Evolutionary conservation across 352 stramenopile genomes (phyloP).

Genomic region (Aphanomyces cochlioides): DNA sequence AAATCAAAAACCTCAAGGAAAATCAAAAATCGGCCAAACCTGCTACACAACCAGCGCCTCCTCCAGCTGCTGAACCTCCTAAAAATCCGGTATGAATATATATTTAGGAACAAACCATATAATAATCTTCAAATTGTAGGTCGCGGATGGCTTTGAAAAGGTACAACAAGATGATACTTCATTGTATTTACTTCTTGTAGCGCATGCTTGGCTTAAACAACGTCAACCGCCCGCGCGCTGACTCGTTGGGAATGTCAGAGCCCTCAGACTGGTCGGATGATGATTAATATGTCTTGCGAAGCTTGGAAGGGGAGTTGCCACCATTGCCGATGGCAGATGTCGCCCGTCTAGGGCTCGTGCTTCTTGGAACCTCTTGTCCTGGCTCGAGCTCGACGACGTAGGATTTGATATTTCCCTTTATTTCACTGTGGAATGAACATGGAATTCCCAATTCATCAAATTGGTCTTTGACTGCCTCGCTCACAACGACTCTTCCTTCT

Average conservation of each 20-base stretch:
- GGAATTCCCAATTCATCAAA: slow-evolving; percentile 42
- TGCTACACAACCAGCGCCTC: slow-evolving; percentile 31
- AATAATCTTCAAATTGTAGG: slow-evolving; percentile 34
- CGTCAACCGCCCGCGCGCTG: slow-evolving; percentile 47
- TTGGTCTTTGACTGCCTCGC: slow-evolving; percentile 71
- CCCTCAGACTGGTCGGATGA: slow-evolving; percentile 86
- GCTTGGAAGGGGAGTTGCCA: slow-evolving; percentile 12
- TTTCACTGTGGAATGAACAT: slow-evolving; percentile 12
- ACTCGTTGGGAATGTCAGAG: slow-evolving; percentile 80
- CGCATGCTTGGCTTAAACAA: slow-evolving; percentile 68
- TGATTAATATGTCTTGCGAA: slow-evolving; percentile 32
- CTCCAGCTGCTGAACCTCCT: slow-evolving; percentile 45
- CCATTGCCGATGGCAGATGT: slow-evolving; percentile 16
- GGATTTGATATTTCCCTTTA: slow-evolving; percentile 6
- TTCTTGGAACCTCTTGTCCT: background rate
- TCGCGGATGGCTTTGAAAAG: slow-evolving; percentile 18
- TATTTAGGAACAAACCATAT: slow-evolving; percentile 41
- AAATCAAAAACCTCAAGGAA: slow-evolving; percentile 79
- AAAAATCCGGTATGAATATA: slow-evolving; percentile 46
- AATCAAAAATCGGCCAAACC: slow-evolving; percentile 49
- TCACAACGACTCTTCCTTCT: slow-evolving; percentile 74
- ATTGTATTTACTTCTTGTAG: slow-evolving; percentile 38
- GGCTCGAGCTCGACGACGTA: slow-evolving; percentile 22
- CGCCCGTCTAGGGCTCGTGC: background rate
- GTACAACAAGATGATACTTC: background rate